A percentile compares a stretch with the other conserved stretches of the same genome.
These are phyloP conservation scores for Otatea glauca DNA, from an alignment of 176 grass and related monocot species.

Conservation along the genomic window DNA sequence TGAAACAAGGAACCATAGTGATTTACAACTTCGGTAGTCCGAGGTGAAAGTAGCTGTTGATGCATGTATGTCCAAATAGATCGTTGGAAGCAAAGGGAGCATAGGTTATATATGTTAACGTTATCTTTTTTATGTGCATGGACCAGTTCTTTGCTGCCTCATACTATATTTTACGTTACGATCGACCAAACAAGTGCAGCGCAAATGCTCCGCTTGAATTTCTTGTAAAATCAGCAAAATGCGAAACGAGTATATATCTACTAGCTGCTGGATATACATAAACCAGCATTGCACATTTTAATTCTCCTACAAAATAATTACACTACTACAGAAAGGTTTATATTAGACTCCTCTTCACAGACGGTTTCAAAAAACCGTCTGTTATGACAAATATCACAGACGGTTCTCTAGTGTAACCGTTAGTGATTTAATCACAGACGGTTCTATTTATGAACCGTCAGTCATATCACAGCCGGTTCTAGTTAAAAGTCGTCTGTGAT, in stretches of 20 bases:
- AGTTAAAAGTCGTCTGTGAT: too few relatives aligned
- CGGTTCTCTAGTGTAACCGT: too few relatives aligned
- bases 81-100: conserved; percentile 38
- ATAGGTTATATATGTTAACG: background rate
- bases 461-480: too few relatives aligned
- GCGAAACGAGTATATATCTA: background rate
- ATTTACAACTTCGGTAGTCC: conserved; percentile 6
- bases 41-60: background rate
- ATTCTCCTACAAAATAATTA: background rate
- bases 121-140: background rate
- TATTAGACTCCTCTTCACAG: too few relatives aligned
- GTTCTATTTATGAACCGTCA: too few relatives aligned
- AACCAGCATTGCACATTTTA: background rate
- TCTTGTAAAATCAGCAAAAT: background rate
- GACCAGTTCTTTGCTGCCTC: background rate
- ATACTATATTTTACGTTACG: background rate
- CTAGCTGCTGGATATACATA: background rate
- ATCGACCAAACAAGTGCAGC: background rate
- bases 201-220: background rate
- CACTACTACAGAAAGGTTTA: too few relatives aligned
- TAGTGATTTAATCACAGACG: too few relatives aligned
- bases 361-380: too few relatives aligned
- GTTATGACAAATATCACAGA: too few relatives aligned
- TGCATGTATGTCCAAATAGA: conserved; percentile 12
- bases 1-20: background rate